Evolutionary conservation across 2,329 filamentous ascomycete genomes (phyloP).

Genomic region (Fusarium sambucinum): DNA sequence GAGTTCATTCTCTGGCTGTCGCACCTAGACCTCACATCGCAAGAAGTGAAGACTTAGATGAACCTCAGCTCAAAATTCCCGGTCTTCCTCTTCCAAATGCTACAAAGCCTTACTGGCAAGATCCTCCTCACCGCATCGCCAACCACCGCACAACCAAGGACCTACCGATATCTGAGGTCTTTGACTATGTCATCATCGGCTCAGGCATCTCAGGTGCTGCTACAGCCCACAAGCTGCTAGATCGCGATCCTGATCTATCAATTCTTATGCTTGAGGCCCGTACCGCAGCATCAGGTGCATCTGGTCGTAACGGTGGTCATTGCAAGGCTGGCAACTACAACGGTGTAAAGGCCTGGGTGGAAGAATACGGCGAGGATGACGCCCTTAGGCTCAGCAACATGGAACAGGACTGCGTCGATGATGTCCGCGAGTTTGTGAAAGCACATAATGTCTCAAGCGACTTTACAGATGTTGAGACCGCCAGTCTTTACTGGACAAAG

Average conservation of each 20-base stretch:
- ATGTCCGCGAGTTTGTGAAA: constrained; percentile 29
- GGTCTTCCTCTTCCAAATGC: constrained; percentile 27
- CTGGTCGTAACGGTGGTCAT: constrained; percentile 21
- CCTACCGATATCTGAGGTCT: constrained; percentile 8
- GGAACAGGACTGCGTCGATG: constrained; percentile 31
- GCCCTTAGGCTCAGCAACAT: constrained; percentile 25
- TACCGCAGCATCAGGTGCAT: constrained; percentile 23
- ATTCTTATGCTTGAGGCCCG: constrained; percentile 32
- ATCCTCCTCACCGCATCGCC: constrained; percentile 33
- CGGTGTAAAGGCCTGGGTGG: constrained; percentile 18
- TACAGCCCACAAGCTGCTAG: constrained; percentile 29
- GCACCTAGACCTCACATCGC: not conserved
- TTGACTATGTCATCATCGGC: constrained; percentile 35
- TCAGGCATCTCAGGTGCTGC: constrained; percentile 29
- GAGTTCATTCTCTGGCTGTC: constrained; percentile 8
- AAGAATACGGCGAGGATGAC: constrained; percentile 26
- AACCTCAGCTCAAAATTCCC: constrained; percentile 21
- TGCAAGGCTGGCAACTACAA: constrained; percentile 26
- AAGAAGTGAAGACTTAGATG: constrained; percentile 2
- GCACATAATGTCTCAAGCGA: constrained; percentile 28
- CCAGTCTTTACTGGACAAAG: constrained; percentile 28
- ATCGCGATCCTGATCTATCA: constrained; percentile 16
- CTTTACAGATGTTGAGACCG: constrained; percentile 29
- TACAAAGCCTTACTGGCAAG: constrained; percentile 33
- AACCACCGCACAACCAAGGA: constrained; percentile 27